phyloP scores from a whole-genome alignment of 2,329 filamentous ascomycete species.

The Microcyclosporella mali region DNA sequence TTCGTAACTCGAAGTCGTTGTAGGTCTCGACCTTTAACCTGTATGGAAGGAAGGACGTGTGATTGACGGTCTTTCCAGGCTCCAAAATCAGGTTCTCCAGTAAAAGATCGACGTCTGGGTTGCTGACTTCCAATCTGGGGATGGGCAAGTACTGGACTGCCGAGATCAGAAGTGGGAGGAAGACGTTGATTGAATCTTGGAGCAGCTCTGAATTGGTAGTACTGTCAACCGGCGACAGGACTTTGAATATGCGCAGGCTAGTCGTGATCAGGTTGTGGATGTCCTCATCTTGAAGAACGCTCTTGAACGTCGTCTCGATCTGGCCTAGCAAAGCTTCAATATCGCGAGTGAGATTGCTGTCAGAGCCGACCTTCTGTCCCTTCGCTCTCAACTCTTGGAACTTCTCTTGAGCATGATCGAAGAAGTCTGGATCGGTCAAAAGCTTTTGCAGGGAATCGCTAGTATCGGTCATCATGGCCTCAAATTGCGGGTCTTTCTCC shows the following conservation, averaged over 20 bases:
- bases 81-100: constrained; percentile 88
- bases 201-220: constrained; percentile 66
- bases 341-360: constrained; percentile 65
- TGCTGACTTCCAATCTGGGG: constrained; percentile 79
- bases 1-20: constrained; percentile 80
- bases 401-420: constrained; percentile 66
- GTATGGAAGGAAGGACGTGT: constrained; percentile 84
- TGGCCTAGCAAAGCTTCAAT: constrained; percentile 67
- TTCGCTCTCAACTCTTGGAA: constrained; percentile 54
- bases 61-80: constrained; percentile 75
- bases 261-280: constrained; percentile 64
- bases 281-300: constrained; percentile 65
- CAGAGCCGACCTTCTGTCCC: constrained; percentile 52
- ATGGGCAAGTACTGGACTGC: constrained; percentile 83
- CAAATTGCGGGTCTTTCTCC: constrained; percentile 73
- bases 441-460: constrained; percentile 72
- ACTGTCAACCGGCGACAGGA: constrained; percentile 61
- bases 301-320: constrained; percentile 59
- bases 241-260: constrained; percentile 57
- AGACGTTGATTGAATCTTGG: constrained; percentile 69
- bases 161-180: constrained; percentile 70
- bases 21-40: constrained; percentile 72
- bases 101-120: constrained; percentile 75
- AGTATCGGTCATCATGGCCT: constrained; percentile 66
- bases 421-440: constrained; percentile 78